Conservation (phyloP, 2,329 filamentous ascomycete genomes). For the Niveomyces coronatus region DNA sequence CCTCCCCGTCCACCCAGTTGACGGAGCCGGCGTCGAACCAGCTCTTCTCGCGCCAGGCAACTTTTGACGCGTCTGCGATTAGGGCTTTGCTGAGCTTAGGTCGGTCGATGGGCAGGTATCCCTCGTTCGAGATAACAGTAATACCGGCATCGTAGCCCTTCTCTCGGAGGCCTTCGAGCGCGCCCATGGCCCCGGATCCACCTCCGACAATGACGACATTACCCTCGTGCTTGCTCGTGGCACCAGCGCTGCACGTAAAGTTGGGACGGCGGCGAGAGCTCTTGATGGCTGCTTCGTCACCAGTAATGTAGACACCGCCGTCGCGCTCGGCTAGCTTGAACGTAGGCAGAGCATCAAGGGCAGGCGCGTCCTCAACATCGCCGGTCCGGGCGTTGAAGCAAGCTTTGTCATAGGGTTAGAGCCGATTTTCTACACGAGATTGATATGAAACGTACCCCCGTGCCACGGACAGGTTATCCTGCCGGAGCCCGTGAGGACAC, state of each 20-base stretch:
- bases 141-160: slow-evolving; percentile 71
- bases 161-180: slow-evolving; percentile 72
- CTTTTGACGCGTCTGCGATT: slow-evolving; percentile 67
- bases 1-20: slow-evolving; percentile 51
- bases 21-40: slow-evolving; percentile 62
- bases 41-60: slow-evolving; percentile 63
- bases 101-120: slow-evolving; percentile 80
- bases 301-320: slow-evolving; percentile 74
- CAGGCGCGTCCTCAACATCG: slow-evolving; percentile 91
- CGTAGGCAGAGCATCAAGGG: slow-evolving; percentile 71
- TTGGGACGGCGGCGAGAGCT: slow-evolving; percentile 62
- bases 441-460: slow-evolving; percentile 50
- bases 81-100: slow-evolving; percentile 94
- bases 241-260: slow-evolving; percentile 53
- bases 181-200: slow-evolving; percentile 73
- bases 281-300: slow-evolving; percentile 70
- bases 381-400: slow-evolving; percentile 87
- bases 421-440: background rate
- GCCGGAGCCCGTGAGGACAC: slow-evolving; percentile 72
- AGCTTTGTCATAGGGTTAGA: slow-evolving; percentile 42
- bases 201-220: slow-evolving; percentile 81
- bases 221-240: slow-evolving; percentile 38
- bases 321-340: slow-evolving; percentile 76
- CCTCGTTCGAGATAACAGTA: slow-evolving; percentile 75
- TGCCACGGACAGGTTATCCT: slow-evolving; percentile 93